Conservation (phyloP, 2,329 filamentous ascomycete species). For the Thelonectria rubi region DNA sequence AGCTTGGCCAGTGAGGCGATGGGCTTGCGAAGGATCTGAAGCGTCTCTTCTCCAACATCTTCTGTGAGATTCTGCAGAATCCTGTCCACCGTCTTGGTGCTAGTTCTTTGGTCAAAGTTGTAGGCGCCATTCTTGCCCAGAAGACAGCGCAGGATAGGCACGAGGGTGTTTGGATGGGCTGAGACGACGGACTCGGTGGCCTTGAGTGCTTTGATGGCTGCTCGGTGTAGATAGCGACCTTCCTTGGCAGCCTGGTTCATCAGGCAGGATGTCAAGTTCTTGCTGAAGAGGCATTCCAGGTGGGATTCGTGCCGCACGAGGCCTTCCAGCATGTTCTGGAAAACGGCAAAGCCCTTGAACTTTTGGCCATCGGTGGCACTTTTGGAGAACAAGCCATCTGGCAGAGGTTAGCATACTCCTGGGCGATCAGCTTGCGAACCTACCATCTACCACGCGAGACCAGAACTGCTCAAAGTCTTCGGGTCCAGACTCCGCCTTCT, state of each 20-base stretch:
- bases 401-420: conserved; percentile 34
- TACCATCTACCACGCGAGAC: conserved; percentile 86
- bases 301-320: conserved; percentile 57
- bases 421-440: conserved; percentile 43
- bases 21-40: conserved; percentile 59
- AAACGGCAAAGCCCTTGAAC: conserved; percentile 88
- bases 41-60: conserved; percentile 62
- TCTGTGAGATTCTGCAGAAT: conserved; percentile 69
- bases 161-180: conserved; percentile 66
- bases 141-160: conserved; percentile 71
- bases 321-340: conserved; percentile 75
- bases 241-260: conserved; percentile 83
- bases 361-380: conserved; percentile 88
- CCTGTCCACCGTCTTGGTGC: conserved; percentile 83
- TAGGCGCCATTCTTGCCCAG: conserved; percentile 75
- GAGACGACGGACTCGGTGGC: conserved; percentile 72
- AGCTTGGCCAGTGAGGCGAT: conserved; percentile 44
- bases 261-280: conserved; percentile 82
- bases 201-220: conserved; percentile 80
- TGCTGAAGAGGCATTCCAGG: conserved; percentile 75
- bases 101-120: conserved; percentile 87
- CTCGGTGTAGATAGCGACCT: conserved; percentile 81
- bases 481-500: conserved; percentile 47
- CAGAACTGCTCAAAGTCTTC: conserved; percentile 80
- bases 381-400: conserved; percentile 84